phyloP scores from a whole-genome alignment of 768 basidiomycete species.

The Ramaria sp. region DNA sequence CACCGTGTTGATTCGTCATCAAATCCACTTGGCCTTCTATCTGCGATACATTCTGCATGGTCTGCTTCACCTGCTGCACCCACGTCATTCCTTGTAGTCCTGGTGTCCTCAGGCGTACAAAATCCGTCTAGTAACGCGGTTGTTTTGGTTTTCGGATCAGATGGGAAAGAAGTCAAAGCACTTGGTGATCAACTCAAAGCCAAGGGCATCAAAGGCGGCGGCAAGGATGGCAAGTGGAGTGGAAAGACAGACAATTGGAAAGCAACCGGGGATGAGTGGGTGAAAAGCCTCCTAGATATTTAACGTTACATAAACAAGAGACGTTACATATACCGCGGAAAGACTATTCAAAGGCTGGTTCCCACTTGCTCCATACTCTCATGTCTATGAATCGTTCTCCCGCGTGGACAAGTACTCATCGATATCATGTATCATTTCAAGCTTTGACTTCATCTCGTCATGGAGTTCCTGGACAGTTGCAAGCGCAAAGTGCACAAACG shows the following conservation, averaged over 20 bases:
- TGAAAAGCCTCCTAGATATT: neutral
- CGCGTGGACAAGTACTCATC: neutral
- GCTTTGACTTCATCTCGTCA: neutral
- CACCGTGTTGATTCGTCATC: conserved; percentile 36
- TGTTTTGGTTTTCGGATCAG: conserved; percentile 49
- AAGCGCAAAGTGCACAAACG: neutral
- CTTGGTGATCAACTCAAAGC: conserved; percentile 45
- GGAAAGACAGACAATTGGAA: conserved; percentile 66
- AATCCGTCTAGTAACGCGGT: conserved; percentile 36
- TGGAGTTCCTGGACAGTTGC: neutral
- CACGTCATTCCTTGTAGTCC: conserved; percentile 33
- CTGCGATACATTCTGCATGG: conserved; percentile 39
- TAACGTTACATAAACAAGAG: neutral
- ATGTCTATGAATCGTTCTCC: neutral
- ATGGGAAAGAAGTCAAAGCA: conserved; percentile 48
- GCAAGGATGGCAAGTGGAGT: conserved; percentile 67
- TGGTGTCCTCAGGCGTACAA: conserved; percentile 56
- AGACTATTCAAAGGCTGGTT: no score
- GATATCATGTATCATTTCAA: conserved; percentile 4
- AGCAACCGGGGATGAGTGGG: conserved; percentile 16
- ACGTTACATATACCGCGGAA: no score
- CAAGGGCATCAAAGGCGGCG: conserved; percentile 63
- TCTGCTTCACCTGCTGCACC: conserved; percentile 15
- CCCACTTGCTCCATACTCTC: no score
- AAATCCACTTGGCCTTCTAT: conserved; percentile 50